phyloP scores from a whole-genome alignment of 2,329 filamentous ascomycete species.

The Aureobasidium lini region DNA sequence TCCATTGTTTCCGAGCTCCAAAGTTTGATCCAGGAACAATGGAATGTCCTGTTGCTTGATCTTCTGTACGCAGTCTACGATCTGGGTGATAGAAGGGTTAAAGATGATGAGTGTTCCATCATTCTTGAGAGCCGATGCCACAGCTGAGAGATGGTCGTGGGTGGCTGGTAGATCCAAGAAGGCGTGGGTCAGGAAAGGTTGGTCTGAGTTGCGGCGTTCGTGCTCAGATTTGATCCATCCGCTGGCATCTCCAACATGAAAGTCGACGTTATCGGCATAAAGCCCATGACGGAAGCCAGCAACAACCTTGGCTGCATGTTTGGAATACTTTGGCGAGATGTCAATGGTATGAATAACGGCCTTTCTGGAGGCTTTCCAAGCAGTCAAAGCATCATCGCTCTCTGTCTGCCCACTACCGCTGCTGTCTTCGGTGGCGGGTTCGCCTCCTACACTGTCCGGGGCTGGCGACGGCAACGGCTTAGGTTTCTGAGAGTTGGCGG shows the following conservation, averaged over 20 bases:
- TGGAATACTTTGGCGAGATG: constrained; percentile 52
- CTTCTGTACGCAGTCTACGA: constrained; percentile 54
- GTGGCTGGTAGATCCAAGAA: constrained; percentile 67
- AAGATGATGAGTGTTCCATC: constrained; percentile 64
- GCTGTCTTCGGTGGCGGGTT: constrained; percentile 23
- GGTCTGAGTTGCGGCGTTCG: constrained; percentile 26
- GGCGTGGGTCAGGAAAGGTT: constrained; percentile 63
- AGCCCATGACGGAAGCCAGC: constrained; percentile 60
- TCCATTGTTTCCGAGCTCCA: constrained; percentile 48
- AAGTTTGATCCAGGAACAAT: constrained; percentile 49
- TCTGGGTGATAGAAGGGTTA: constrained; percentile 71
- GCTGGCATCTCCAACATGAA: constrained; percentile 61
- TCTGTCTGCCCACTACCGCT: constrained; percentile 17
- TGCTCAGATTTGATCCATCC: constrained; percentile 54
- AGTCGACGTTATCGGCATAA: constrained; percentile 64
- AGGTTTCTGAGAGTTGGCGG: constrained; percentile 54
- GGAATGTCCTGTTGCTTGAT: constrained; percentile 50
- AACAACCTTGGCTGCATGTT: constrained; percentile 57
- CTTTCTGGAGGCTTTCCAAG: constrained; percentile 42
- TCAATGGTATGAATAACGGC: constrained; percentile 73
- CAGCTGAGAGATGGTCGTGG: constrained; percentile 43
- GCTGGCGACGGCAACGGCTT: constrained; percentile 35
- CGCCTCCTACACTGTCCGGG: constrained; percentile 18
- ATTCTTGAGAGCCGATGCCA: constrained; percentile 52
- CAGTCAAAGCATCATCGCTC: constrained; percentile 18